Percentiles rank a stretch among this genome's conserved stretches.
Conservation (phyloP, 2,329 filamentous ascomycete species). For the Ascochyta fabae region DNA sequence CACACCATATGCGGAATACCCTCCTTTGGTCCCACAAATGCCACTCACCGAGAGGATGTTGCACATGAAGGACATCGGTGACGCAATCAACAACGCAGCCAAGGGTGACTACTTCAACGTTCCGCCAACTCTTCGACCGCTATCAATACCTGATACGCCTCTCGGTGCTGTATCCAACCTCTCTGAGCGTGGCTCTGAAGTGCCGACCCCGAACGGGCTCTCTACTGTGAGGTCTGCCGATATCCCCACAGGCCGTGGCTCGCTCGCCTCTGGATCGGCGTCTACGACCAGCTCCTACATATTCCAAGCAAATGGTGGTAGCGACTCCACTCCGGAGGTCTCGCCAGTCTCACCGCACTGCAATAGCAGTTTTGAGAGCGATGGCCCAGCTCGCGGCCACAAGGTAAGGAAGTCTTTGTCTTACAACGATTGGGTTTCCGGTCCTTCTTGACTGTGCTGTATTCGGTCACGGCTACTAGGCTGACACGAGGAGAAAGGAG, state of each 20-base stretch:
- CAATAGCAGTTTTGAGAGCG: constrained; percentile 23
- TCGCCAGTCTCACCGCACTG: constrained; percentile 1
- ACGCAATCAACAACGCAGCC: not conserved
- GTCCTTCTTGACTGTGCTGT: constrained; percentile 13
- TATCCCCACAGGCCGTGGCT: constrained; percentile 76
- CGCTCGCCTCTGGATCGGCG: constrained; percentile 90
- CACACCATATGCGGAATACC: constrained; percentile 10
- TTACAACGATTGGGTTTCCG: constrained; percentile 17
- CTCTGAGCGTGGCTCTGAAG: constrained; percentile 22
- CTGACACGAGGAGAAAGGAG: constrained; percentile 17
- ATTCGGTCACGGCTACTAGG: constrained; percentile 1
- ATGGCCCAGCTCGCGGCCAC: constrained; percentile 6
- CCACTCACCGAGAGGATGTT: constrained; percentile 12
- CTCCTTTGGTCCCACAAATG: constrained; percentile 1
- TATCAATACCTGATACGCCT: not conserved
- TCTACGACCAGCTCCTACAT: constrained; percentile 93
- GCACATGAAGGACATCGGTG: constrained; percentile 8
- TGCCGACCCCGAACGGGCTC: constrained; percentile 7
- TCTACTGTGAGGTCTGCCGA: not conserved
- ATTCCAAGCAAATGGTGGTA: constrained; percentile 85
- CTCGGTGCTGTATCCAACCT: constrained; percentile 12
- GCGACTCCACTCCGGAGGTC: constrained; percentile 13
- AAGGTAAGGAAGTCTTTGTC: constrained; percentile 25
- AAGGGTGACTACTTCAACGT: constrained; percentile 3
- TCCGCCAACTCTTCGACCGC: not conserved